Evolutionary conservation across 371 early-diverging fungal species (phyloP), one percentile per base, ranked within the genome.

Genomic region (Apophysomyces elegans): DNA sequence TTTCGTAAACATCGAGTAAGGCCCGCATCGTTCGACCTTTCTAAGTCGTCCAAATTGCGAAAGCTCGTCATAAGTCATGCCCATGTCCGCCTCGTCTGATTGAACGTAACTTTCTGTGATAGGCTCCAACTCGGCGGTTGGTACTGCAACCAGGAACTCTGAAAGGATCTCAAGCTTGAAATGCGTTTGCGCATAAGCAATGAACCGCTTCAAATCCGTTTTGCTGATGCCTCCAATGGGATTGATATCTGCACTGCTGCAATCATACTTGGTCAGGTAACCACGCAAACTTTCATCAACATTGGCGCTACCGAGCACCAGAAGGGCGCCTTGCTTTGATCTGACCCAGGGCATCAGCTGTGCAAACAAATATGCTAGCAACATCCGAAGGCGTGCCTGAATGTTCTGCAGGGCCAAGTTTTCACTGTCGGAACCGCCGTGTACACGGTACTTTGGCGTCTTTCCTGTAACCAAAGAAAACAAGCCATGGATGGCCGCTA

Each of bases 181-280:
- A 5, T 85, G 79, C 5, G 74, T 62, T 59, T 83, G 76, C 2
- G 92, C 90, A 70, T 87, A 93, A 2, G 76, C 84, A 44, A 99
- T 91, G 67, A 94, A 98, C 0, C 84, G 77, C 43, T 92, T 86
- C 50, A 99, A 83, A 77, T 99, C 99, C 0, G 75, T 76, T 75
- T 99, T 97, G 76, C 93, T 90, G 65, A 99, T 94, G 4, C 91
- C 94, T 12, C 99, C 99, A 66, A 98, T 96, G 0, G 98, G 98
- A 66, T 98, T 98, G 37, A 99, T 77, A 76, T 98, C 99, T 0
- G 98, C 99, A 73, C 94, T 93, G 14, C 97, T 96, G 68, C 99
- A 98, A 69, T 99, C 99, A 76, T 98, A 98, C 71, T 99, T 99
- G 37, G 99, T 99, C 47, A 97, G 87, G 67, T 99, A 98, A 3